Evolutionary conservation across 371 early-diverging fungal species (phyloP), one percentile per base, ranked within the genome.

Genomic region (Pancytospora epiphaga): DNA sequence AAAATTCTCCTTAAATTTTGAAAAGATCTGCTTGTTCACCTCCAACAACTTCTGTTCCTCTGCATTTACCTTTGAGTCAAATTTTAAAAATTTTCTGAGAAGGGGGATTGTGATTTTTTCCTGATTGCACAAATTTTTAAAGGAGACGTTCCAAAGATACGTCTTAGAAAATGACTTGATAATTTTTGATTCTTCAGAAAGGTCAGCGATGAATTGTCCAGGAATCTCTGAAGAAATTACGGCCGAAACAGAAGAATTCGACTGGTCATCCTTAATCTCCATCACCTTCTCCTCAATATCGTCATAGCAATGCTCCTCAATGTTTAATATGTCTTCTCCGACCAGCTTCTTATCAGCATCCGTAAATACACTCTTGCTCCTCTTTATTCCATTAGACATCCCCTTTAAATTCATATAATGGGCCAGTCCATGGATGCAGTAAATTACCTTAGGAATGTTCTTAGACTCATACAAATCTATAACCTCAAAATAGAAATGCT

Each of bases 401-500:
- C 75, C 77, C 29, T 66, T 71, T 36, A 58, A 69, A 15, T 63
- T 56, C 47, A 82, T 57, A 39, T 60, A 75, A 32, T 85, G 89
- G 86, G 89, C 92, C 49, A 97, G 86, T 0, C 97, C 97, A 77
- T 98, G 98, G 58, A 99, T 88, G 82, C 95, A 95, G 81, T 95
- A 97, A 70, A 99, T 92, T 6, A 98, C 97, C 77, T 91, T 92
- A 27, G 97, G 97, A 78, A 97, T 89, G 81, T 99, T 98, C 81
- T 95, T 98, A 82, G 89, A 89, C 66, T 96, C 96, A 82, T 97
- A 97, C 12, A 95, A 82, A 83, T 99, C 99, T 0, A 93, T 90
- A 69, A 92, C 82, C 80, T 95, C 98, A 84, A 97, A 99, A 77
- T 89, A 87, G 84, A 95, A 99, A 70, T 89, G 87, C 74, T 79